phyloP scores from a whole-genome alignment of 2,329 filamentous ascomycete species.

The Hypoxylon sp. region DNA sequence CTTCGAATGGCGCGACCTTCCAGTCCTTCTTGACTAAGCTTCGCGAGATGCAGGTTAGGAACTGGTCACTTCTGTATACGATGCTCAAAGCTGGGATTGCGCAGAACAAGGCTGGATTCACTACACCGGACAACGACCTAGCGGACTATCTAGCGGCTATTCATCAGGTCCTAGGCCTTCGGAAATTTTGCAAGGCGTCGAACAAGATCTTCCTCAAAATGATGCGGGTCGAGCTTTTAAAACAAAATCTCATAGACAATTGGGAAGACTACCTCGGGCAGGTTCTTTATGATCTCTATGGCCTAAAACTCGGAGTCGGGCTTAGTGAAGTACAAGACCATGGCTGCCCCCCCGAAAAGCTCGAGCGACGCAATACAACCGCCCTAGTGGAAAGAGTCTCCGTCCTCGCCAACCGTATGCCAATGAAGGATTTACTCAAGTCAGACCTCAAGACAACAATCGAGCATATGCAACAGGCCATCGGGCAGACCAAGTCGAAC shows the following conservation, averaged over 20 bases:
- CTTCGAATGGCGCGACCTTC: slow-evolving; percentile 70
- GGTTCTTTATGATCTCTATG: slow-evolving; percentile 86
- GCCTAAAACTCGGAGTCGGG: slow-evolving; percentile 80
- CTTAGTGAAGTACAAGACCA: slow-evolving; percentile 81
- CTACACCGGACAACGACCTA: slow-evolving; percentile 77
- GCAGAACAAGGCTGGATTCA: slow-evolving; percentile 75
- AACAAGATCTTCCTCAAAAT: slow-evolving; percentile 92
- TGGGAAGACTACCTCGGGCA: slow-evolving; percentile 91
- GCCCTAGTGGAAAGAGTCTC: slow-evolving; percentile 88
- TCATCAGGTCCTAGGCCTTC: slow-evolving; percentile 86
- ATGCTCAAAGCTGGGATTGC: slow-evolving; percentile 81
- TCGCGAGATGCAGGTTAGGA: slow-evolving; percentile 87
- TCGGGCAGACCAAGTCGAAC: slow-evolving; percentile 83
- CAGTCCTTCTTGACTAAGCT: slow-evolving; percentile 76
- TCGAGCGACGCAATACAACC: slow-evolving; percentile 85
- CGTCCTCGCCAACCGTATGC: slow-evolving; percentile 83
- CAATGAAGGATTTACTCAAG: slow-evolving; percentile 91
- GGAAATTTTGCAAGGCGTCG: slow-evolving; percentile 86
- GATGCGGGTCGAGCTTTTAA: slow-evolving; percentile 87
- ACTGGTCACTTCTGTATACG: slow-evolving; percentile 89
- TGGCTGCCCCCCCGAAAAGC: slow-evolving; percentile 79
- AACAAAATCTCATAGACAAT: slow-evolving; percentile 80
- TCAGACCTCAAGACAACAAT: slow-evolving; percentile 91
- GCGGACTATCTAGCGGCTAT: slow-evolving; percentile 85
- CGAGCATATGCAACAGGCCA: slow-evolving; percentile 90